Evolutionary conservation across 352 stramenopile genomes (phyloP).

Genomic region (Phytopythium boreale): DNA sequence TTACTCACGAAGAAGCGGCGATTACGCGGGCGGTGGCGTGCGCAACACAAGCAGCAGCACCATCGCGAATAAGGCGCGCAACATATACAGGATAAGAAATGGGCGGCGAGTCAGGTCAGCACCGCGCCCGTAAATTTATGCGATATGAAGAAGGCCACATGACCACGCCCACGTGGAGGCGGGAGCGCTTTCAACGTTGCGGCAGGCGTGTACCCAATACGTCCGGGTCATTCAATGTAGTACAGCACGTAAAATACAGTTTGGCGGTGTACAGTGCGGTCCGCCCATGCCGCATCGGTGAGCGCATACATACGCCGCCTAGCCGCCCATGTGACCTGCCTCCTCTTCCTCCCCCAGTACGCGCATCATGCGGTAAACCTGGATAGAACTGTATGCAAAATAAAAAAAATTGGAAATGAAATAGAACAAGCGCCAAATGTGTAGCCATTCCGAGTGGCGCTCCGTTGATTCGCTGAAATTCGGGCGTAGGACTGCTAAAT

Average conservation of each 20-base stretch:
- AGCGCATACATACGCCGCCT: neutral
- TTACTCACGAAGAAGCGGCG: neutral
- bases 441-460: constrained; percentile 3
- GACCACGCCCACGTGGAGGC: constrained; percentile 5
- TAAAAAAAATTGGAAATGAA: neutral
- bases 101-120: neutral
- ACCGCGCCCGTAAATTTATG: neutral
- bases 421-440: neutral
- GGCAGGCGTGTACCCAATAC: no score
- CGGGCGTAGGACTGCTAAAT: neutral
- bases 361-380: no score
- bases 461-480: neutral
- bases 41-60: neutral
- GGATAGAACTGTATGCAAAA: no score
- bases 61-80: no score
- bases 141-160: constrained; percentile 2
- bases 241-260: no score
- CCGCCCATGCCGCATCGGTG: neutral
- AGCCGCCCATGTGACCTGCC: neutral
- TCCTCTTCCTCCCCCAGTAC: neutral
- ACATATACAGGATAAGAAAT: neutral
- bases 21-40: neutral
- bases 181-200: neutral
- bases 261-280: no score
- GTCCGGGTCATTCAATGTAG: no score